Evolutionary conservation across 768 basidiomycete genomes (phyloP).

Genomic region (Pisolithus marmoratus): DNA sequence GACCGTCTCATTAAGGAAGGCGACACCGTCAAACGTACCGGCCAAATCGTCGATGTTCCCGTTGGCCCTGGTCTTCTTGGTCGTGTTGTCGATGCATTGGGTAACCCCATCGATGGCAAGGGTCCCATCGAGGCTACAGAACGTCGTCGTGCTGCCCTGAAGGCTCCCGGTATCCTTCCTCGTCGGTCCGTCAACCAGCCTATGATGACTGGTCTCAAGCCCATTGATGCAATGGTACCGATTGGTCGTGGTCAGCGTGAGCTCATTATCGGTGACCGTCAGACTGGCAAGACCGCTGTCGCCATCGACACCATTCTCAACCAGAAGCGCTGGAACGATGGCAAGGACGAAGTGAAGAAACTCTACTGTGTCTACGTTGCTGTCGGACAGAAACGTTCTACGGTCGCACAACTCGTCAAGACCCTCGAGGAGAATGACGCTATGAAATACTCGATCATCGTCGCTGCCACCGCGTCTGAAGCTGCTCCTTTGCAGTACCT

Average conservation of each 20-base stretch:
- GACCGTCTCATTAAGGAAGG: conserved; percentile 99
- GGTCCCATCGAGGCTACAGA: conserved; percentile 92
- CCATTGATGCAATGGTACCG: conserved; percentile 99
- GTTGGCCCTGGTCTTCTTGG: conserved; percentile 96
- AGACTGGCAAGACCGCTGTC: conserved; percentile 99
- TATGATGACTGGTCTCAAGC: conserved; percentile 99
- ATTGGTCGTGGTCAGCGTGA: conserved; percentile 99
- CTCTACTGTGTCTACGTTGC: conserved; percentile 99
- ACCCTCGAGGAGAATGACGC: conserved; percentile 99
- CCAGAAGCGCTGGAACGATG: conserved; percentile 99
- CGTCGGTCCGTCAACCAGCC: conserved; percentile 99
- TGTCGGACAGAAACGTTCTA: conserved; percentile 98
- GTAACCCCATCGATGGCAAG: conserved; percentile 99
- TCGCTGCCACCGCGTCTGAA: conserved; percentile 98
- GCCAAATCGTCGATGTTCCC: conserved; percentile 99
- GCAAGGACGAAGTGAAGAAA: conserved; percentile 94
- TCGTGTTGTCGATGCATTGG: conserved; percentile 98
- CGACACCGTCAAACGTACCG: conserved; percentile 99
- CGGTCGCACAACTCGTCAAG: conserved; percentile 98
- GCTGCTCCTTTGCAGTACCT: conserved; percentile 99
- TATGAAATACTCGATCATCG: conserved; percentile 99
- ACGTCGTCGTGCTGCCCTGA: conserved; percentile 95
- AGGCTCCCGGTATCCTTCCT: conserved; percentile 98
- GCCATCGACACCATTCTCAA: conserved; percentile 99
- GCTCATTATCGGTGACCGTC: conserved; percentile 99